Conservation (phyloP, 306 rosid genomes). For the Neltuma alba region DNA sequence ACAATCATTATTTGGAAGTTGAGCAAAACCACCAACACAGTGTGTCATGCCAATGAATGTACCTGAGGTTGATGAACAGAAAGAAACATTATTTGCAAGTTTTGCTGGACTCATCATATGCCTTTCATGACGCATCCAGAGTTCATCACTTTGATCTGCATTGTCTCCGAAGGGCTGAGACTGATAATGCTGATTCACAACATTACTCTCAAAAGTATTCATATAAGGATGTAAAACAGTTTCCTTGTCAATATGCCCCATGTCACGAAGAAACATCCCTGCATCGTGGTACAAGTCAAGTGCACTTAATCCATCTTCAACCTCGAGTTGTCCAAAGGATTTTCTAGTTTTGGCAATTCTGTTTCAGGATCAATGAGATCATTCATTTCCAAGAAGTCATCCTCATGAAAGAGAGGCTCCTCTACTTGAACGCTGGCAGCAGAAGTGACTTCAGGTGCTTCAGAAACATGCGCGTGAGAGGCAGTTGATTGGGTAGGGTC, state of each 20-base stretch:
- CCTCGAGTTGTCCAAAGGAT: slow-evolving; percentile 42
- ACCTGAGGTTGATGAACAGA: slow-evolving; percentile 67
- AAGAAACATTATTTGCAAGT: slow-evolving; percentile 41
- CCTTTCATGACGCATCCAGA: slow-evolving; percentile 42
- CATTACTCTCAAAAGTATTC: slow-evolving; percentile 38
- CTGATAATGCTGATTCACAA: slow-evolving; percentile 45
- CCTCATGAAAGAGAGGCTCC: slow-evolving; percentile 46
- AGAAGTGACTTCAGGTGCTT: slow-evolving; percentile 52
- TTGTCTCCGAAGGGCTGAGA: slow-evolving; percentile 36
- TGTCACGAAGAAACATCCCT: slow-evolving; percentile 53
- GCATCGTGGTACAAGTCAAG: slow-evolving; percentile 53
- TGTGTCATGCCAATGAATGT: slow-evolving; percentile 43
- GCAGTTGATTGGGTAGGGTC: slow-evolving; percentile 45
- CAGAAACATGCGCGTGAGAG: slow-evolving; percentile 46
- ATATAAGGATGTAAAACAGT: slow-evolving; percentile 40
- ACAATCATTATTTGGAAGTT: slow-evolving; percentile 36
- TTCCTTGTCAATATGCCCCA: slow-evolving; percentile 47
- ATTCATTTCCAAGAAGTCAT: slow-evolving; percentile 83
- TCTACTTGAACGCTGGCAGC: slow-evolving; percentile 42
- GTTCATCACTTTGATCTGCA: too few relatives aligned
- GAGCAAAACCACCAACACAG: slow-evolving; percentile 33
- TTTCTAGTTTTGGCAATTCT: slow-evolving; percentile 37
- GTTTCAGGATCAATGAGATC: slow-evolving; percentile 72
- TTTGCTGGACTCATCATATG: slow-evolving; percentile 37
- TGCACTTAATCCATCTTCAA: slow-evolving; percentile 63